Evolutionary conservation across 768 basidiomycete genomes (phyloP).

Genomic region (Pisolithus sp.): DNA sequence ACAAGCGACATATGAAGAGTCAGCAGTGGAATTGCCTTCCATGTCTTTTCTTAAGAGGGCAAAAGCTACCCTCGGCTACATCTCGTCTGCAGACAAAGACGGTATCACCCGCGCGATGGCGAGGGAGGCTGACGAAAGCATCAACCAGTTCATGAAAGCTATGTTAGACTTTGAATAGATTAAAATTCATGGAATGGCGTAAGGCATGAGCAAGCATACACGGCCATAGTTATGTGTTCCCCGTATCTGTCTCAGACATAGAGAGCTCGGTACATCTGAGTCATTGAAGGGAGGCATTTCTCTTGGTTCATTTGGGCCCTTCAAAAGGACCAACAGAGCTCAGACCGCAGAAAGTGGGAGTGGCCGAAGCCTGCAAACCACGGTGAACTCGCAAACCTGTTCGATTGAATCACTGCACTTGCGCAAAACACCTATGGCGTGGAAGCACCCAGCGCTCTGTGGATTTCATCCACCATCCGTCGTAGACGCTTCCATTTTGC

Average conservation of each 20-base stretch:
- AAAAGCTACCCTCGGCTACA: slow-evolving; percentile 58
- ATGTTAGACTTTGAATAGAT: slow-evolving; percentile 27
- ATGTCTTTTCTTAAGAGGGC: slow-evolving; percentile 40
- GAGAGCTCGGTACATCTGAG: slow-evolving; percentile 62
- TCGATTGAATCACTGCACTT: background rate
- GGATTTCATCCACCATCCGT: slow-evolving; percentile 69
- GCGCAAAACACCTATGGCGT: slow-evolving; percentile 13
- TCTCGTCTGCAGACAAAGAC: slow-evolving; percentile 69
- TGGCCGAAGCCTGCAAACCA: slow-evolving; percentile 23
- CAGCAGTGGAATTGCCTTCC: slow-evolving; percentile 13
- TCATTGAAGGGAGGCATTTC: slow-evolving; percentile 67
- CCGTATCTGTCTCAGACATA: slow-evolving; percentile 92
- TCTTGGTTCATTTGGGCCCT: slow-evolving; percentile 45
- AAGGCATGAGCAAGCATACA: background rate
- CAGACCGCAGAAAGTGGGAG: slow-evolving; percentile 13
- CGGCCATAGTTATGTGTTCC: slow-evolving; percentile 34
- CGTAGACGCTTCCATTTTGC: slow-evolving; percentile 67
- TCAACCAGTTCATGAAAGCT: slow-evolving; percentile 46
- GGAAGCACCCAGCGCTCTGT: slow-evolving; percentile 46
- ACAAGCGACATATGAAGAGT: slow-evolving; percentile 41
- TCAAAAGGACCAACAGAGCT: slow-evolving; percentile 6
- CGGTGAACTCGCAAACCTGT: slow-evolving; percentile 22
- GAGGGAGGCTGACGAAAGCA: slow-evolving; percentile 52
- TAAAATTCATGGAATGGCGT: background rate
- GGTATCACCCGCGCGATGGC: slow-evolving; percentile 69